These are phyloP conservation scores for Boletus pseudopeckii DNA, from an alignment of 768 basidiomycete species.

Conservation along the genomic window DNA sequence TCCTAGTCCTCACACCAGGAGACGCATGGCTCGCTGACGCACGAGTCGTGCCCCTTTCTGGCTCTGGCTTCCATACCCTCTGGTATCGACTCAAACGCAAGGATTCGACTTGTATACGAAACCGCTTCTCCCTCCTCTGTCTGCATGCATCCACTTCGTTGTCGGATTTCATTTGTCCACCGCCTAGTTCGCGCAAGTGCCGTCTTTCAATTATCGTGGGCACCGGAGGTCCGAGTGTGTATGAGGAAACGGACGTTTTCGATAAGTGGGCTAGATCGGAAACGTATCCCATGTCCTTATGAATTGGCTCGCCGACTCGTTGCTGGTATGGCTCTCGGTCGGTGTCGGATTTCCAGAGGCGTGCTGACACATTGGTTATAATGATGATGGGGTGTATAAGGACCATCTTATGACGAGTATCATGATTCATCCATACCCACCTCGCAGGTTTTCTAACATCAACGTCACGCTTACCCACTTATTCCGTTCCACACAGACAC, in stretches of 20 bases:
- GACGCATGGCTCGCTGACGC: conserved; percentile 28
- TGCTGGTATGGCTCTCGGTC: conserved; percentile 14
- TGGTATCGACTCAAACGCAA: neutral
- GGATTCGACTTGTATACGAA: conserved; percentile 1
- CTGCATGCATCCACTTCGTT: neutral
- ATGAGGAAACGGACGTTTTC: conserved; percentile 24
- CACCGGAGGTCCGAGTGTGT: conserved; percentile 24
- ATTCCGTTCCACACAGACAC: conserved; percentile 10
- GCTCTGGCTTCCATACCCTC: conserved; percentile 21
- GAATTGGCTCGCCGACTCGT: conserved; percentile 21
- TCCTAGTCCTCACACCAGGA: conserved; percentile 12
- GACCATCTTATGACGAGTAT: conserved; percentile 24
- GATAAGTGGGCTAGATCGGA: conserved; percentile 20
- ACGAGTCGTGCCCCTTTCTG: conserved; percentile 25
- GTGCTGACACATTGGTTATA: neutral
- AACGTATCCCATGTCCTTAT: conserved; percentile 22
- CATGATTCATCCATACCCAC: neutral
- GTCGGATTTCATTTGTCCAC: conserved; percentile 21
- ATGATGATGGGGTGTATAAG: conserved; percentile 3
- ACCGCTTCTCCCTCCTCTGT: conserved; percentile 11
- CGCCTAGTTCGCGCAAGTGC: conserved; percentile 8
- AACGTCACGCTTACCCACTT: too few species aligned
- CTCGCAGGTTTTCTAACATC: neutral
- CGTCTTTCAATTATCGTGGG: conserved; percentile 24
- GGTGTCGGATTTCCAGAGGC: neutral